Evolutionary conservation across 345 rosid species (phyloP), one percentile per base, ranked within the genome.

Genomic region (Citrus unshiu): DNA sequence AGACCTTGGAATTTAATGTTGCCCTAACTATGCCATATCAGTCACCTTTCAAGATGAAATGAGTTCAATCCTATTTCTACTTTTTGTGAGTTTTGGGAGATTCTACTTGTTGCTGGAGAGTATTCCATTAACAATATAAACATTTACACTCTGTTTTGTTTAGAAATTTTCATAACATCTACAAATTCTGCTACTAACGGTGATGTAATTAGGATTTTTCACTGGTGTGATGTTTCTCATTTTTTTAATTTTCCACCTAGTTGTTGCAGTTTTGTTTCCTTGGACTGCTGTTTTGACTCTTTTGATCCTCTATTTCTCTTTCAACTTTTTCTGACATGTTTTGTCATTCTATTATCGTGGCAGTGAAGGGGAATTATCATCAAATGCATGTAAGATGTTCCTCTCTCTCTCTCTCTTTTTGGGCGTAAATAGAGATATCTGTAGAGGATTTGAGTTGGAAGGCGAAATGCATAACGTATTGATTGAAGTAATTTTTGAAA

Each of bases 351-450:
- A 9, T 21, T 71, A 34, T 68, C 56, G 0, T 83, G 82, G 77
- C 91, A 96, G 99, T 84, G 97, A 96, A 79, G 97, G 88, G 34
- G 99, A 94, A 69, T 91, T 94, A 82, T 79, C 93, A 24, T 77
- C 97, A 25, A 85, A 86, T 78, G 82, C 97, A 82, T 96, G 99
- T 96, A 92, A 92, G 95, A 56, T 66, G 81, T 65, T 62, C 14
- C 62, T 78, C 59, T 30, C 30, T 30, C 30, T 46, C 10, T 62
- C 77, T 22, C 78, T 78, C n/a, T 9, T 13, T 46, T 65, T 80
- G 77, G 5, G 46, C 79, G 68, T 77, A 46, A 61, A 12, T 66
- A 68, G n/a, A 76, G 80, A 21, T 79, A 62, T 66, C 39, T 74
- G 39, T 43, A 24, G 68, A 68, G 37, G 77, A 57, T 72, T 57